Evolutionary conservation across 306 rosid genomes (phyloP).

Genomic region (Inga leiocalycina): DNA sequence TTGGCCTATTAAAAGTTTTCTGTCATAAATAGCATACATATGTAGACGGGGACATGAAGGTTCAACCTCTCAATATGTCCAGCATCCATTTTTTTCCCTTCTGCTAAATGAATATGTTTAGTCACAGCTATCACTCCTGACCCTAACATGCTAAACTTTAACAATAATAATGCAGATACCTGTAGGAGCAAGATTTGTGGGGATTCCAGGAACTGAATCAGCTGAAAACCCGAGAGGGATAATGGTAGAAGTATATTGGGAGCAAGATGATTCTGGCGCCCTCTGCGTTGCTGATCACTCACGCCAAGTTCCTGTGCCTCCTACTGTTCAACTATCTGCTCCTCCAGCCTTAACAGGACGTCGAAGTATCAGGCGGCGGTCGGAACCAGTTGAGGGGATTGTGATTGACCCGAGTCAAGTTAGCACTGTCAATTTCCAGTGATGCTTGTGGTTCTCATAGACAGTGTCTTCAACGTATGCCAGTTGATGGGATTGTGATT

Average conservation of each 20-base stretch:
- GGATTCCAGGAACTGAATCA: constrained; percentile 77
- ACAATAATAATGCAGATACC: constrained; percentile 59
- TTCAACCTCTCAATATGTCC: background rate
- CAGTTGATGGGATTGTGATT: constrained; percentile 53
- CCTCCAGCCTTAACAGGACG: constrained; percentile 37
- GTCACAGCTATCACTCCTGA: too few species aligned
- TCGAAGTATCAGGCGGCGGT: constrained; percentile 33
- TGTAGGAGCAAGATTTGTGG: constrained; percentile 73
- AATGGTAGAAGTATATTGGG: constrained; percentile 89
- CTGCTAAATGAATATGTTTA: background rate
- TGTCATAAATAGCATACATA: background rate
- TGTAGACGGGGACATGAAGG: background rate
- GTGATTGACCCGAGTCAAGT: constrained; percentile 59
- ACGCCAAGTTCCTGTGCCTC: constrained; percentile 52
- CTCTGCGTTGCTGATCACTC: constrained; percentile 77
- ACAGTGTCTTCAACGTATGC: background rate
- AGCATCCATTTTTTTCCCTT: background rate
- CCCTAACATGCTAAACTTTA: constrained; percentile 6
- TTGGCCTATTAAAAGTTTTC: background rate
- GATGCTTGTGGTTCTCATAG: constrained; percentile 4
- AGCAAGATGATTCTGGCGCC: constrained; percentile 77
- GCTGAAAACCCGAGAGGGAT: constrained; percentile 63
- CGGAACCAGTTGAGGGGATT: constrained; percentile 48
- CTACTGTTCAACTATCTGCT: constrained; percentile 32
- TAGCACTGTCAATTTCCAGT: constrained; percentile 28